phyloP scores from a whole-genome alignment of 495 filamentous ascomycete species.

The Penicillium steckii region DNA sequence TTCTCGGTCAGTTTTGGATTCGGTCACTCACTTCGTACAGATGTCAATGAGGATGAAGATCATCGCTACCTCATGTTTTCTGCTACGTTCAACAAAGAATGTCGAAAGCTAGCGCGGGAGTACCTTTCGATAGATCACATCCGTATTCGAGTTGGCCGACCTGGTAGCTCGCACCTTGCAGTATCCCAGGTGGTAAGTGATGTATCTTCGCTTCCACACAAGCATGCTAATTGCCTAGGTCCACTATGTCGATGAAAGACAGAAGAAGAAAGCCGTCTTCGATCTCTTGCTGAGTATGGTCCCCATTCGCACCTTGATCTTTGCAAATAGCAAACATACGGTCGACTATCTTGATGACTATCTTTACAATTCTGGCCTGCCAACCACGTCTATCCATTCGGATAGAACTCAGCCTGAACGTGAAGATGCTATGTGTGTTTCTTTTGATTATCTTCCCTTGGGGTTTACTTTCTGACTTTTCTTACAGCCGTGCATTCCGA shows the following conservation, averaged over 20 bases:
- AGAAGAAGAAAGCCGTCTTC: constrained; percentile 68
- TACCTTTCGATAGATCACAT: constrained; percentile 71
- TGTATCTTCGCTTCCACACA: not conserved
- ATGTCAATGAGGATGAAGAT: constrained; percentile 75
- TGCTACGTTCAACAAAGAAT: constrained; percentile 80
- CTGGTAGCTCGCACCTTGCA: constrained; percentile 74
- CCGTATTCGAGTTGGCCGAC: constrained; percentile 79
- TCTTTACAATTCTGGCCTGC: constrained; percentile 74
- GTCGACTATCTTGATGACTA: constrained; percentile 86
- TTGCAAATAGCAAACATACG: constrained; percentile 75
- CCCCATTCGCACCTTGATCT: constrained; percentile 82
- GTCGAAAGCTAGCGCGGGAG: constrained; percentile 70
- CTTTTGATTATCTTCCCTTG: not conserved
- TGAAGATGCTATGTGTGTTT: constrained; percentile 80
- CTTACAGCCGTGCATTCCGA: constrained; percentile 73
- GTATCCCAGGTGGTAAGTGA: constrained; percentile 68
- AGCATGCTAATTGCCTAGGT: constrained; percentile 37
- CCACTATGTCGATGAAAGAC: constrained; percentile 55
- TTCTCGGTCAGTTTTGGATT: not conserved
- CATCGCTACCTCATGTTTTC: constrained; percentile 91
- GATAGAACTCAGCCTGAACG: constrained; percentile 89
- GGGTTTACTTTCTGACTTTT: not conserved
- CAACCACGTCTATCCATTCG: constrained; percentile 80
- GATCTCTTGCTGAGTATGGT: constrained; percentile 68
- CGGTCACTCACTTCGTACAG: constrained; percentile 28